Base-by-base conservation (phyloP, 1,284 basidiomycete genomes). In the Tranzscheliella williamsii region DNA sequence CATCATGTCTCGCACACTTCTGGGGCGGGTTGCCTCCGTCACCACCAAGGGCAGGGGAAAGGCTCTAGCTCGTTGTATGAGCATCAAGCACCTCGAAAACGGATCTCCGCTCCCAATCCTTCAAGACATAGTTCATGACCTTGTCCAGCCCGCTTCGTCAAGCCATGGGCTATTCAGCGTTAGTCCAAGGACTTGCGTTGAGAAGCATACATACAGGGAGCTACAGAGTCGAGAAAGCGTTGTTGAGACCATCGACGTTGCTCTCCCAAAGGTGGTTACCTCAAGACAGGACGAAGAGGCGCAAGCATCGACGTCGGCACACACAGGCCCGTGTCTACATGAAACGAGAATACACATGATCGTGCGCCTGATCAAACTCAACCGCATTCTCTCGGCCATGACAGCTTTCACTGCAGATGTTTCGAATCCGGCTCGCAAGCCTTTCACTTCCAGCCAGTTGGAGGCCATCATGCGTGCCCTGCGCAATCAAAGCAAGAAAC, bases 351-450 rank as follows among this genome's bases (percentile, higher is more conserved):
- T 42, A 5, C 38, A 18, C 11, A 24, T 64, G 31, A 58, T 58
- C 35, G 16, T 51, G 7, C 50, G 61, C 15, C 33, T 64, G 16
- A 48, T 64, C 30, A 33, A 46, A 5, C 26, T 27, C 34, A 50
- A 54, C 15, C 54, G 61, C 38, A 55, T 64, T 18, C 34, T 64
- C 4, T 64, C 61, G 4, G 61, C 50, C 5, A 64, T 64, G 61
- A 29, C 55, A 11, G 51, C 51, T 4, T 52, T 58, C n/a, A 22
- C 21, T 4, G 41, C 32, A 6, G 55, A 64, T 15, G 17, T 52
- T 13, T 33, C 38, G 12, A 35, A 48, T 15, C 24, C 46, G 2
- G 22, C 3, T 15, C 50, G 51, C 18, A 43, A 18, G 4, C 47
- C 51, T 5, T 55, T 54, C 40, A 48, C 42, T 22, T 15, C 21